phyloP scores from a whole-genome alignment of 805 yeast species.

The Teunomyces kruisii region DNA sequence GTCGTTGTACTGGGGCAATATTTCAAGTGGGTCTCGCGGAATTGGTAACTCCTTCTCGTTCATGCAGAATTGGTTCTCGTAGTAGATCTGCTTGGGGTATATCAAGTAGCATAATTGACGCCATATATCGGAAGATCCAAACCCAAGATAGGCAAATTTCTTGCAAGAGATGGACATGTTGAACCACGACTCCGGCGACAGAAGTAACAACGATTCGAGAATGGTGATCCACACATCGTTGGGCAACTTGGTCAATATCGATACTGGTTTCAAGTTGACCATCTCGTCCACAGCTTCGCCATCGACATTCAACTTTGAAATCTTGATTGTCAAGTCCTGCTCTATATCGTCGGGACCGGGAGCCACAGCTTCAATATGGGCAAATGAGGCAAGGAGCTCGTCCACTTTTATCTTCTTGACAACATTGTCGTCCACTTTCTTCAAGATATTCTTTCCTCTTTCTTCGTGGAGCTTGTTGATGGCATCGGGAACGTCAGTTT shows the following conservation, averaged over 20 bases:
- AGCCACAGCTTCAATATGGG: conserved; percentile 26
- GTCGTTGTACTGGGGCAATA: conserved; percentile 30
- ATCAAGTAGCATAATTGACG: conserved; percentile 47
- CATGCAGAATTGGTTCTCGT: conserved; percentile 38
- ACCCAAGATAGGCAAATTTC: conserved; percentile 56
- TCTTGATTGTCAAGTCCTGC: conserved; percentile 22
- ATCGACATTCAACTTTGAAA: conserved; percentile 19
- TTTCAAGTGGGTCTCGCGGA: conserved; percentile 29
- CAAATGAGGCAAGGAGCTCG: conserved; percentile 37
- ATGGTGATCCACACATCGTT: conserved; percentile 58
- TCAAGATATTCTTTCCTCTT: conserved; percentile 28
- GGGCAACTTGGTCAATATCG: conserved; percentile 42
- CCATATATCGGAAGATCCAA: conserved; percentile 51
- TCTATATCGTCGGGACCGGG: conserved; percentile 22
- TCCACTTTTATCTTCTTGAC: conserved; percentile 44
- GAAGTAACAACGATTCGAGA: conserved; percentile 44
- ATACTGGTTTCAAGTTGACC: conserved; percentile 25
- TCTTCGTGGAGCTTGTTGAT: conserved; percentile 23
- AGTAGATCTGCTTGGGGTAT: conserved; percentile 56
- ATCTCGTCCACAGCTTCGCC: conserved; percentile 20
- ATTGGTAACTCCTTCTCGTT: conserved; percentile 32
- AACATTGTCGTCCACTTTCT: conserved; percentile 33
- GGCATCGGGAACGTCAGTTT: conserved; percentile 47
- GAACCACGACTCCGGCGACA: conserved; percentile 66
- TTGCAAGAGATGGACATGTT: conserved; percentile 59